Evolutionary conservation across 2,329 filamentous ascomycete species (phyloP).

Genomic region (Hypoxylon sp.): DNA sequence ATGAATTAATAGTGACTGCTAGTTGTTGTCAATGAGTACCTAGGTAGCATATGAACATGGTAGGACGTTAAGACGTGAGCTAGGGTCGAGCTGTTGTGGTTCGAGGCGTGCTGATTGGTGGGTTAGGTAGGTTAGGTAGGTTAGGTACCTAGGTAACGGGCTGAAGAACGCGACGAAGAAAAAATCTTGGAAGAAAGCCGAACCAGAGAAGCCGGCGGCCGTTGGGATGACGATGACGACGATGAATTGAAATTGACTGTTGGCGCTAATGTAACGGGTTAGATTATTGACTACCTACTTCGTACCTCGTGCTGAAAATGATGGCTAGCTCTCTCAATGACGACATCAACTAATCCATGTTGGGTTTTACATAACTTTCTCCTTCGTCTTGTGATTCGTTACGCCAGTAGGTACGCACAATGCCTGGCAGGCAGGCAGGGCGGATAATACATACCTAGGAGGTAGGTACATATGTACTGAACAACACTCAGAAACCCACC

Average conservation of each 20-base stretch:
- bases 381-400: not conserved
- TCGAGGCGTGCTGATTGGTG: slow-evolving; percentile 6
- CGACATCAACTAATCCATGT: slow-evolving; percentile 27
- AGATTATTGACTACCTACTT: not conserved
- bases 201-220: slow-evolving; percentile 11
- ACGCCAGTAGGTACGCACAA: not conserved
- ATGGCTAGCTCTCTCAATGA: slow-evolving; percentile 28
- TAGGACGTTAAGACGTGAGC: slow-evolving; percentile 1
- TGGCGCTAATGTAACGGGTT: not conserved
- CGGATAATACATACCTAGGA: not conserved
- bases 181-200: slow-evolving; percentile 26
- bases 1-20: slow-evolving; percentile 4
- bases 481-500: not conserved
- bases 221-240: slow-evolving; percentile 23
- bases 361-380: slow-evolving; percentile 15
- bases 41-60: not conserved
- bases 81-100: slow-evolving; percentile 2
- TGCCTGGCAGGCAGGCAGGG: not conserved
- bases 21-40: not conserved
- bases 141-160: slow-evolving; percentile 1
- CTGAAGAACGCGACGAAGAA: slow-evolving; percentile 17
- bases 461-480: not conserved
- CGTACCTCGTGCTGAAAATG: slow-evolving; percentile 2
- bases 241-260: slow-evolving; percentile 14
- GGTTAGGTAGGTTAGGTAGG: too few species aligned